These are phyloP conservation scores for Kappamyces sp. DNA, from an alignment of 192 early-diverging fungal genomes.

Conservation along the genomic window DNA sequence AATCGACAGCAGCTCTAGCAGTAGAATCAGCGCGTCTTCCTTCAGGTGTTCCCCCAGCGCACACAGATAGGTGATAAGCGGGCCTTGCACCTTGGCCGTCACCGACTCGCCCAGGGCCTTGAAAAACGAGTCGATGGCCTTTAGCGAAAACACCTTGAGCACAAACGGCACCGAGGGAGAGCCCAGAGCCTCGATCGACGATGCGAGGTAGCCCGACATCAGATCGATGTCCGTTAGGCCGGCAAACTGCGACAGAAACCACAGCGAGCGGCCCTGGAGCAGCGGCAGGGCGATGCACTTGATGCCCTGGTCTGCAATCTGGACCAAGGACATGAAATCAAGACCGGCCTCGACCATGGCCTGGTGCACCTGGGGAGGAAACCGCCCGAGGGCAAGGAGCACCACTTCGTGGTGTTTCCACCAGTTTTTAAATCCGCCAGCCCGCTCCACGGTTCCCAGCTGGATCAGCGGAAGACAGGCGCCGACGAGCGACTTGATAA, in stretches of 20 bases:
- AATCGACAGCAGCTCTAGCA: constrained; percentile 60
- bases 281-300: constrained; percentile 64
- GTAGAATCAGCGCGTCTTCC: constrained; percentile 60
- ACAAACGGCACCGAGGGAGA: constrained; percentile 43
- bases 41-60: constrained; percentile 46
- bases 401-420: constrained; percentile 86
- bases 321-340: constrained; percentile 64
- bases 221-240: constrained; percentile 60
- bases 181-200: constrained; percentile 67
- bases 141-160: constrained; percentile 64
- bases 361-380: constrained; percentile 58
- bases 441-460: neutral
- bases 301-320: constrained; percentile 71
- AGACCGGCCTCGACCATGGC: too few relatives aligned
- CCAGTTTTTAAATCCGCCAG: constrained; percentile 33
- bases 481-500: constrained; percentile 45
- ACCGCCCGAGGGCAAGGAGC: constrained; percentile 68
- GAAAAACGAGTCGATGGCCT: constrained; percentile 56
- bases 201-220: constrained; percentile 64
- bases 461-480: neutral
- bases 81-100: neutral
- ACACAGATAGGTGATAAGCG: neutral
- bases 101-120: constrained; percentile 3
- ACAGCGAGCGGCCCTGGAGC: constrained; percentile 83
- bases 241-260: constrained; percentile 79